phyloP scores from a whole-genome alignment of 2,329 filamentous ascomycete species.

The Fusarium concolor region DNA sequence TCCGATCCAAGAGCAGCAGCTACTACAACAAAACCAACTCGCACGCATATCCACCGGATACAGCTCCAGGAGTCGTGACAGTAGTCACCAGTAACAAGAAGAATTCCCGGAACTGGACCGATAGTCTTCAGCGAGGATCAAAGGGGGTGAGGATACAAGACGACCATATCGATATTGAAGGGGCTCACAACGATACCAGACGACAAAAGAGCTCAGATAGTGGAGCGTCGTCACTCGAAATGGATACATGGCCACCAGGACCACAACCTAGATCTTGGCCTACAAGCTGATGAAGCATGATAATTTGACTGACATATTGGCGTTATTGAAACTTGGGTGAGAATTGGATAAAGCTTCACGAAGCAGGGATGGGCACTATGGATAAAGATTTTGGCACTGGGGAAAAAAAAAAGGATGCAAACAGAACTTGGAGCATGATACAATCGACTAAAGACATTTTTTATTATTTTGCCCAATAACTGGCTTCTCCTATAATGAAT shows the following conservation, averaged over 20 bases:
- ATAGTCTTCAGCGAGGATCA: slow-evolving; percentile 35
- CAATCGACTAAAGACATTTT: background rate
- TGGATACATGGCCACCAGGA: slow-evolving; percentile 39
- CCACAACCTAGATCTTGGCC: slow-evolving; percentile 40
- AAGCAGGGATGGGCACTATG: slow-evolving; percentile 2
- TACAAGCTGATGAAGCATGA: slow-evolving; percentile 6
- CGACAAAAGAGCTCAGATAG: slow-evolving; percentile 37
- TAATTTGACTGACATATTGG: slow-evolving; percentile 14
- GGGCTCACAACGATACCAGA: slow-evolving; percentile 21
- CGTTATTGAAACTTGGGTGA: slow-evolving; percentile 18
- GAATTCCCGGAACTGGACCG: slow-evolving; percentile 32
- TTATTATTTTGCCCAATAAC: background rate
- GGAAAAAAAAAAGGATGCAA: background rate
- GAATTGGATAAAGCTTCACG: slow-evolving; percentile 9
- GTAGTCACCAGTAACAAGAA: slow-evolving; percentile 28
- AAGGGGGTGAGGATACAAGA: slow-evolving; percentile 43
- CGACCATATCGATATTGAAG: slow-evolving; percentile 42
- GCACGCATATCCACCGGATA: slow-evolving; percentile 33
- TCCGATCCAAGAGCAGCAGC: slow-evolving; percentile 42
- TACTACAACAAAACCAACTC: slow-evolving; percentile 42
- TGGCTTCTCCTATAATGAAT: no score
- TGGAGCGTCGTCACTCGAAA: slow-evolving; percentile 38
- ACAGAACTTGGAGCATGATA: slow-evolving; percentile 3
- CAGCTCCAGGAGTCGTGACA: slow-evolving; percentile 31
- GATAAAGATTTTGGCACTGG: background rate